Conservation (phyloP, 352 stramenopile genomes). For the Pythium vanterpoolii region DNA sequence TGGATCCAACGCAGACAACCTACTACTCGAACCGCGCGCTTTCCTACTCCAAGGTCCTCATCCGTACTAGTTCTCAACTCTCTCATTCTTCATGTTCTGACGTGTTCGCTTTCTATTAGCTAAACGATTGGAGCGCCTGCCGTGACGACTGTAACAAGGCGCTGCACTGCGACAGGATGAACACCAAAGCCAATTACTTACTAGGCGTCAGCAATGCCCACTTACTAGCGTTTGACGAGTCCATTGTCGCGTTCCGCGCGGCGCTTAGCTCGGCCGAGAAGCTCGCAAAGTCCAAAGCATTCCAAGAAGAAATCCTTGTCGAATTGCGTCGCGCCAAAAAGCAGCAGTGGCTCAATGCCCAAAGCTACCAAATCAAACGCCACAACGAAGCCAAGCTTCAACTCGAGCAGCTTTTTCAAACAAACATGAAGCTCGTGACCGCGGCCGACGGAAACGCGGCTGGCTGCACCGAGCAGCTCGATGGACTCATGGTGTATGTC, state of each 20-base stretch:
- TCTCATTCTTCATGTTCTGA: not conserved
- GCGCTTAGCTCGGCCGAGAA: constrained; percentile 52
- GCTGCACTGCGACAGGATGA: constrained; percentile 52
- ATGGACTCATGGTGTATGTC: constrained; percentile 60
- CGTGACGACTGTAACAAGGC: constrained; percentile 61
- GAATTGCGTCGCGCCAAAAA: constrained; percentile 67
- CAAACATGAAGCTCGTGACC: constrained; percentile 9
- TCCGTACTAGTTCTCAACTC: not conserved
- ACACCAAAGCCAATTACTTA: constrained; percentile 77
- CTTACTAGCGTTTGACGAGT: constrained; percentile 41
- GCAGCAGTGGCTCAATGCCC: constrained; percentile 49
- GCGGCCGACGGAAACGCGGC: not conserved
- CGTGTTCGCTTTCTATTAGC: constrained; percentile 22
- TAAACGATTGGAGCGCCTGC: constrained; percentile 56
- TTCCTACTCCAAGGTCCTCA: constrained; percentile 57
- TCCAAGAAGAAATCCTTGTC: constrained; percentile 54
- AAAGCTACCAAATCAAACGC: constrained; percentile 33
- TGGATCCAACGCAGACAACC: constrained; percentile 51
- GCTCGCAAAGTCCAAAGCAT: constrained; percentile 48
- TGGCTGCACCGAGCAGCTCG: constrained; percentile 24
- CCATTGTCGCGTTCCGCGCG: constrained; percentile 48
- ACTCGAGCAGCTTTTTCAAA: constrained; percentile 32
- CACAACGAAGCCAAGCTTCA: constrained; percentile 44
- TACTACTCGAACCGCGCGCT: constrained; percentile 84
- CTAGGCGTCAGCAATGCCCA: constrained; percentile 59